Percentiles rank a stretch among this genome's conserved stretches.
Evolutionary conservation across 2,329 filamentous ascomycete species (phyloP).

Genomic region (Trichoderma sp.): DNA sequence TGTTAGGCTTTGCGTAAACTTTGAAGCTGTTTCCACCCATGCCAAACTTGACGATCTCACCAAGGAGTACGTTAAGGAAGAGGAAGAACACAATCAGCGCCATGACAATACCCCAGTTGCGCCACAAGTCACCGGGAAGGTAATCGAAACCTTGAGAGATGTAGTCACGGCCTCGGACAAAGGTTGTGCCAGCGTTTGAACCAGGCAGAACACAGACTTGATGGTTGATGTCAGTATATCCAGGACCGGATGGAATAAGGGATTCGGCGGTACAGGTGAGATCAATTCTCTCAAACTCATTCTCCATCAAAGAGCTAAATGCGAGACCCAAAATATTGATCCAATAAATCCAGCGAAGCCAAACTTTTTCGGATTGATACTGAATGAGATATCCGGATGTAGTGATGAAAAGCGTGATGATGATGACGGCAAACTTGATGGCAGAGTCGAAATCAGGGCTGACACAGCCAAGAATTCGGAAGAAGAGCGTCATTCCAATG

Average conservation of each 20-base stretch:
- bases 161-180: slow-evolving; percentile 68
- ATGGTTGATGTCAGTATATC: slow-evolving; percentile 69
- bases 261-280: slow-evolving; percentile 69
- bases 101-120: slow-evolving; percentile 80
- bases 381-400: slow-evolving; percentile 85
- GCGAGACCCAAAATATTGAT: slow-evolving; percentile 73
- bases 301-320: slow-evolving; percentile 80
- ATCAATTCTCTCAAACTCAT: slow-evolving; percentile 73
- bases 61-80: slow-evolving; percentile 71
- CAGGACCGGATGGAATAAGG: slow-evolving; percentile 69
- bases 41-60: slow-evolving; percentile 76
- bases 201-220: slow-evolving; percentile 83
- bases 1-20: slow-evolving; percentile 71
- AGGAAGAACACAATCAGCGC: slow-evolving; percentile 76
- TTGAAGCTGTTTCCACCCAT: slow-evolving; percentile 80
- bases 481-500: slow-evolving; percentile 74
- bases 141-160: slow-evolving; percentile 70
- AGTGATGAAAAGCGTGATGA: slow-evolving; percentile 79
- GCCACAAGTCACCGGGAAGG: slow-evolving; percentile 68
- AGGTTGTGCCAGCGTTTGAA: slow-evolving; percentile 62
- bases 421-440: slow-evolving; percentile 76
- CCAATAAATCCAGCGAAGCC: slow-evolving; percentile 80
- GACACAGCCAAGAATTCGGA: slow-evolving; percentile 71
- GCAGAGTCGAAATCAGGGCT: slow-evolving; percentile 84
- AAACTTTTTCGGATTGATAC: slow-evolving; percentile 71